A percentile compares a stretch with the other conserved stretches of the same genome.
Conservation (phyloP, 2,329 filamentous ascomycete genomes). For the Pseudopithomyces maydicus region DNA sequence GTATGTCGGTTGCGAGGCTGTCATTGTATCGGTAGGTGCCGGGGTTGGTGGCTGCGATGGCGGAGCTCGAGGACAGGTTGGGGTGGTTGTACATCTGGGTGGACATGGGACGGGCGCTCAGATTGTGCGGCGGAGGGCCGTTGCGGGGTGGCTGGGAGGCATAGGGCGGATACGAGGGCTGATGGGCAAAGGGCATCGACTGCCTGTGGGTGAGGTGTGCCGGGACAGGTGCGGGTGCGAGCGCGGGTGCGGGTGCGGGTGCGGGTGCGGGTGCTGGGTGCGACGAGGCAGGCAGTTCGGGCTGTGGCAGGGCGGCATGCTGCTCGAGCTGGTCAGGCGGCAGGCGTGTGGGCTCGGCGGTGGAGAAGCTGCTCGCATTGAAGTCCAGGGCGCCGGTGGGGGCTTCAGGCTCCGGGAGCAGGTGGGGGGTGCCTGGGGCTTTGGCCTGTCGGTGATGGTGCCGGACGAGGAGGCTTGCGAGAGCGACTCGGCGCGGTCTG, state of each 20-base stretch:
- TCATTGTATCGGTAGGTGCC: slow-evolving; percentile 55
- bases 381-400: slow-evolving; percentile 44
- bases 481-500: slow-evolving; percentile 28
- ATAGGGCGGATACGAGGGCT: slow-evolving; percentile 41
- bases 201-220: slow-evolving; percentile 48
- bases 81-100: slow-evolving; percentile 55
- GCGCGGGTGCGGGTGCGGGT: too few relatives aligned
- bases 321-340: too few relatives aligned
- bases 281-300: slow-evolving; percentile 31
- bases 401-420: slow-evolving; percentile 39
- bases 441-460: slow-evolving; percentile 46
- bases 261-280: not conserved
- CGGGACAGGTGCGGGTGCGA: slow-evolving; percentile 2
- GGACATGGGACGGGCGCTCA: slow-evolving; percentile 49
- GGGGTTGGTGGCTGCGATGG: slow-evolving; percentile 38
- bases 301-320: slow-evolving; percentile 12
- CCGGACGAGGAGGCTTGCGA: slow-evolving; percentile 39
- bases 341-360: slow-evolving; percentile 29
- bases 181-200: slow-evolving; percentile 50
- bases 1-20: slow-evolving; percentile 44
- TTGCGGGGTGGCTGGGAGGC: slow-evolving; percentile 35
- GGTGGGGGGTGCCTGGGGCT: slow-evolving; percentile 37
- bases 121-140: slow-evolving; percentile 31
- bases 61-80: slow-evolving; percentile 54
- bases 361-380: slow-evolving; percentile 47